Conservation (phyloP, 164 flowering plant species). For the Amborella trichopoda region DNA sequence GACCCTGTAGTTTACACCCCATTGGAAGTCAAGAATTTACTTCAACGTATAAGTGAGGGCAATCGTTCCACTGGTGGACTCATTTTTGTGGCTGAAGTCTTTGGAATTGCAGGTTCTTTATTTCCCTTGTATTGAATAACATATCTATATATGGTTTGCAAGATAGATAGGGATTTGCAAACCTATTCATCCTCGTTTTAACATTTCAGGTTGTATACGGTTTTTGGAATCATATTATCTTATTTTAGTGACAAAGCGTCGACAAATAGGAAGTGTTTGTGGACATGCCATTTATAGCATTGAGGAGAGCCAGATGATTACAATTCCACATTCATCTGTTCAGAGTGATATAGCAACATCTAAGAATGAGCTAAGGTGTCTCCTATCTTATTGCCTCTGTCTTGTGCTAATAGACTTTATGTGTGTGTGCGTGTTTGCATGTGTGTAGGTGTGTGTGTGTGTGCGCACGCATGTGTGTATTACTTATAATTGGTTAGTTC, state of each 20-base stretch:
- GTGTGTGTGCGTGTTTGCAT: background rate
- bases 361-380: constrained; percentile 80
- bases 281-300: constrained; percentile 94
- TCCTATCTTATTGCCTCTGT: background rate
- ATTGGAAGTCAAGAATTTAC: constrained; percentile 77
- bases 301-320: constrained; percentile 80
- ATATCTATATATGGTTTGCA: background rate
- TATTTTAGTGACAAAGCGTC: constrained; percentile 79
- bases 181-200: background rate
- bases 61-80: constrained; percentile 93
- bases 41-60: constrained; percentile 83
- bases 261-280: constrained; percentile 86
- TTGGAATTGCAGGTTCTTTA: constrained; percentile 72
- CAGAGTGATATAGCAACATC: constrained; percentile 91
- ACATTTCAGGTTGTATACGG: constrained; percentile 68
- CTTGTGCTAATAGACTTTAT: background rate
- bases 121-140: background rate
- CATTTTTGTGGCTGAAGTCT: constrained; percentile 56
- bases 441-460: background rate
- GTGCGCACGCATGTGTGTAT: too few relatives aligned
- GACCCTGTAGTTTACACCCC: constrained; percentile 95
- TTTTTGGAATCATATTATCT: constrained; percentile 93
- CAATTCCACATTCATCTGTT: constrained; percentile 78
- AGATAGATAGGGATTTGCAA: background rate
- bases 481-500: too few relatives aligned